These are phyloP conservation scores for Volvox reticuliferus DNA, from an alignment of 139 green algal species.

Conservation along the genomic window DNA sequence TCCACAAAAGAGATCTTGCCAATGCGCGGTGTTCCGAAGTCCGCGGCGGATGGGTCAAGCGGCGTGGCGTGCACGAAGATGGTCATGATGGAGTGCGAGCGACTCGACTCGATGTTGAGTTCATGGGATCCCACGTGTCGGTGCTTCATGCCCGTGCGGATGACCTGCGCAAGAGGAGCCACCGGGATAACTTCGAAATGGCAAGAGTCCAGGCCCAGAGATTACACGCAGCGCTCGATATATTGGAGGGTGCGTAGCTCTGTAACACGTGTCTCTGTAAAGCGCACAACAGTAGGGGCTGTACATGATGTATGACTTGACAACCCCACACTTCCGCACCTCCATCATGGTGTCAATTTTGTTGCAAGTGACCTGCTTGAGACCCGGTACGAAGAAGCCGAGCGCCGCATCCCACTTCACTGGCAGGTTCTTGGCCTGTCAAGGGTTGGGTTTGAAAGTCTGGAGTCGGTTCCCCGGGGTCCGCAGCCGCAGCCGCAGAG, in stretches of 20 bases:
- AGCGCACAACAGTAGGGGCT: too few relatives aligned
- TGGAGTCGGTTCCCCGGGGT: too few relatives aligned
- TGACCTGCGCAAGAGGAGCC: conserved; percentile 60
- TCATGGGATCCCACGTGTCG: conserved; percentile 84
- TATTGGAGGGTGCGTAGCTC: background rate
- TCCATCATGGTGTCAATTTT: conserved; percentile 53
- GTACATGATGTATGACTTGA: too few relatives aligned
- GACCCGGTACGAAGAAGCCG: conserved; percentile 85
- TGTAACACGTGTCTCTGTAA: background rate
- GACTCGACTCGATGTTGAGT: conserved; percentile 89
- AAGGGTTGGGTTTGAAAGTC: background rate
- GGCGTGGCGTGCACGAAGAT: conserved; percentile 54
- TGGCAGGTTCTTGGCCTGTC: conserved; percentile 70
- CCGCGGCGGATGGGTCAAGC: conserved; percentile 55
- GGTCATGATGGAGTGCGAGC: conserved; percentile 92
- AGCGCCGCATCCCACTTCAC: conserved; percentile 83
- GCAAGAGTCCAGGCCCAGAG: too few relatives aligned
- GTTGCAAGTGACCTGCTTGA: conserved; percentile 60
- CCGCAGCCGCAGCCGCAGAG: too few relatives aligned
- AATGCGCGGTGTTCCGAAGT: conserved; percentile 70
- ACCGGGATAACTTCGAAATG: background rate
- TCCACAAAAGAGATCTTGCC: conserved; percentile 94
- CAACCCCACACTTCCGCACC: conserved; percentile 9
- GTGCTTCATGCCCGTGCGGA: conserved; percentile 81
- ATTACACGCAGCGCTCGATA: too few relatives aligned